Evolutionary conservation across 495 filamentous ascomycete species (phyloP), one percentile per base, ranked within the genome.

Genomic region (Aspergillus leporis): DNA sequence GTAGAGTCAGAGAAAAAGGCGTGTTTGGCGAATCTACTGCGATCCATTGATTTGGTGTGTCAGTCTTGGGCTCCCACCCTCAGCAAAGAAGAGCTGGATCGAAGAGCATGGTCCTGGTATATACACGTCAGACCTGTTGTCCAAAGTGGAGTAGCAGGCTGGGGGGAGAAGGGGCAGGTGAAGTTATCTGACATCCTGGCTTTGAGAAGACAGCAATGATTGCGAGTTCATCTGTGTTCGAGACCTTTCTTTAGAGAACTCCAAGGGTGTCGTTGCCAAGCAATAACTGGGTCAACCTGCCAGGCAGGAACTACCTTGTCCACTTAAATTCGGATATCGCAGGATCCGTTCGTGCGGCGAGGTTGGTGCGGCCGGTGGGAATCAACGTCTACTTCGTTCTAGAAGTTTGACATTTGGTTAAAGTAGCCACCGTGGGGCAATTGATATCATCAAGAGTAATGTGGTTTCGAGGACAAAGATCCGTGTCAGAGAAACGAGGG

Each of bases 81-180:
- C 8, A 72, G 68, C 18, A 67, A 70, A 1, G 72, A 80, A 5
- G 89, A 95, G 61, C 75, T 93, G 36, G 90, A 94, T 66, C 75
- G 79, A 59, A 78, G 87, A 52, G 87, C 89, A 28, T 95, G 91
- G 90, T 70, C 76, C 25, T 94, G 90, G 90, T 95, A 95, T 69
- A 73, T 87, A 2, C 80, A 78, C 25, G 87, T 92, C 8, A 75
- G 91, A 51, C 91, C 91, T 0, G 84, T 86, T 0, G 87, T 94
- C 3, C 85, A 88, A 55, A 71, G 75, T 49, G 91, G 90, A 1
- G 83, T 81, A 50, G 83, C 80, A 40, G 91, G 91, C 3, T 93
- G 91, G 91, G 91, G 91, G 14, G 88, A 87, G 21, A 92, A 92
- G 69, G 89, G 88, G 16, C 73, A 76, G 46, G 79, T 94, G 16